Conservation (phyloP, 2,329 filamentous ascomycete genomes). For the Arachnomyces sp. region DNA sequence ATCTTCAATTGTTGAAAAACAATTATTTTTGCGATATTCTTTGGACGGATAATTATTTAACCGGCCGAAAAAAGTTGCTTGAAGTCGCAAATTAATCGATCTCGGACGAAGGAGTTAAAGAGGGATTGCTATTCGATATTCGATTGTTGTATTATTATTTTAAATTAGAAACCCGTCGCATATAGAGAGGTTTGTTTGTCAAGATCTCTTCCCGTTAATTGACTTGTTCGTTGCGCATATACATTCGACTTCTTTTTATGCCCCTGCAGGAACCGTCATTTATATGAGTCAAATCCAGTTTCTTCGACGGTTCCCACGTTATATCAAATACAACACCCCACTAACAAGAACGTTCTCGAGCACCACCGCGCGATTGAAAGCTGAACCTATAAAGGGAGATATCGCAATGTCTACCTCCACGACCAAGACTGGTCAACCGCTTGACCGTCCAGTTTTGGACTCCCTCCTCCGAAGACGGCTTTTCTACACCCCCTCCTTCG, state of each 20-base stretch:
- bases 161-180: neutral
- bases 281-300: conserved; percentile 35
- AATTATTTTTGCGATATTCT: conserved; percentile 17
- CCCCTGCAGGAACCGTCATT: conserved; percentile 10
- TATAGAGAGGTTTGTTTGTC: neutral
- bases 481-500: conserved; percentile 94
- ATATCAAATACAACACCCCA: conserved; percentile 21
- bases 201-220: conserved; percentile 7
- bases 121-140: neutral
- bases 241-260: conserved; percentile 12
- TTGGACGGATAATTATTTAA: conserved; percentile 19
- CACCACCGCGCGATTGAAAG: conserved; percentile 26
- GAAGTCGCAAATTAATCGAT: too few relatives aligned
- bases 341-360: conserved; percentile 34
- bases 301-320: conserved; percentile 29
- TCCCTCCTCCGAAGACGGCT: conserved; percentile 77
- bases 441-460: conserved; percentile 76
- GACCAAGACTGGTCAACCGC: conserved; percentile 80
- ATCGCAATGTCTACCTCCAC: conserved; percentile 55
- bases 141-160: neutral
- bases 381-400: conserved; percentile 25
- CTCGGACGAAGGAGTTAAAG: too few relatives aligned
- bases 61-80: conserved; percentile 9
- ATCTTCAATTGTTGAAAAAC: conserved; percentile 14
- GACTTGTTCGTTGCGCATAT: conserved; percentile 10